These are phyloP conservation scores for Hypoxylon sp. DNA, from an alignment of 2,329 filamentous ascomycete species.

Conservation along the genomic window DNA sequence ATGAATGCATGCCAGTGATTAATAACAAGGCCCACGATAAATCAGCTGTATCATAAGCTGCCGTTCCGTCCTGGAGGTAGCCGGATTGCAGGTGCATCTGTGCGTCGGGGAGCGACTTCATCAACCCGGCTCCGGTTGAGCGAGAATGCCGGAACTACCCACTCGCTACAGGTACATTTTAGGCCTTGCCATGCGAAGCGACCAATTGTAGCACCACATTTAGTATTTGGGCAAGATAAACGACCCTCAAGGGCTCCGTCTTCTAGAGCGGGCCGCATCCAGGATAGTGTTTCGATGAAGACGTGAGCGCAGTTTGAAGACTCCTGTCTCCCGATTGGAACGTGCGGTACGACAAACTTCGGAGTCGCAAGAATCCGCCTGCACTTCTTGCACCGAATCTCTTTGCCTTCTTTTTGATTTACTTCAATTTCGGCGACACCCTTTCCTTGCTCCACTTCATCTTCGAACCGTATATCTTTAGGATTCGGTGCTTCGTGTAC, in stretches of 20 bases:
- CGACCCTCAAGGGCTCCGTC: constrained; percentile 86
- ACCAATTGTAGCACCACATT: constrained; percentile 87
- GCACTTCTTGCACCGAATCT: constrained; percentile 93
- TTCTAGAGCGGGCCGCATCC: constrained; percentile 91
- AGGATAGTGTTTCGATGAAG: constrained; percentile 92
- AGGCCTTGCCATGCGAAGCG: constrained; percentile 98
- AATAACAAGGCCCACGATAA: constrained; percentile 19
- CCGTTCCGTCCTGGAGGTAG: constrained; percentile 65
- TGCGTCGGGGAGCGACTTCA: constrained; percentile 63
- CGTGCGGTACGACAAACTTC: constrained; percentile 77
- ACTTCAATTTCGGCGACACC: constrained; percentile 45
- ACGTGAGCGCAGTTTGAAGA: constrained; percentile 79
- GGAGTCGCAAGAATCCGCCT: constrained; percentile 73
- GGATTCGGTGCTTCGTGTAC: constrained; percentile 84
- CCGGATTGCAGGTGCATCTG: constrained; percentile 64
- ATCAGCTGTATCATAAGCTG: constrained; percentile 55
- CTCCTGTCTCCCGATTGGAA: constrained; percentile 51
- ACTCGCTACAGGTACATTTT: constrained; percentile 89
- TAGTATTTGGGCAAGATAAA: constrained; percentile 82
- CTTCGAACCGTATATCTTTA: constrained; percentile 84
- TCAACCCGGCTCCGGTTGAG: constrained; percentile 87
- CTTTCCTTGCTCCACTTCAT: constrained; percentile 71
- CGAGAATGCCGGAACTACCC: constrained; percentile 92
- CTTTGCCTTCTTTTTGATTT: constrained; percentile 57
- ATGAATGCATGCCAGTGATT: constrained; percentile 4